These are phyloP conservation scores for Calvatia gigantea DNA, from an alignment of 768 basidiomycete species.

Conservation along the genomic window DNA sequence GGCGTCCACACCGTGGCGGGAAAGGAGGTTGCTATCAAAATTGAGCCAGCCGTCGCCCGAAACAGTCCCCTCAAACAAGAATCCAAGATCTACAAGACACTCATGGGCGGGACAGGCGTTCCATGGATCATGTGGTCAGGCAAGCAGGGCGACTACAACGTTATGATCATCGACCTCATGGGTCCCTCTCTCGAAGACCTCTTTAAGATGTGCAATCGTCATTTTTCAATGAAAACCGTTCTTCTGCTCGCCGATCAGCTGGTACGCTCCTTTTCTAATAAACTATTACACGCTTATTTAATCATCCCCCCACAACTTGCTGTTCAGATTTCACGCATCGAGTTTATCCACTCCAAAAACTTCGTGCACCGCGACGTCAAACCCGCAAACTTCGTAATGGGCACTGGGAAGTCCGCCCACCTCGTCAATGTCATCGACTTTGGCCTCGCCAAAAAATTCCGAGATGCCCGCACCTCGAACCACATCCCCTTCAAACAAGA, in stretches of 20 bases:
- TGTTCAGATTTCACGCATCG: conserved; percentile 84
- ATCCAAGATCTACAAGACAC: conserved; percentile 87
- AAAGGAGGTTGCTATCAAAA: conserved; percentile 82
- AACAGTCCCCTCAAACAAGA: conserved; percentile 81
- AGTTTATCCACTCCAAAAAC: conserved; percentile 94
- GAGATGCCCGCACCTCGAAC: conserved; percentile 57
- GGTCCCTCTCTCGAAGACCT: conserved; percentile 87
- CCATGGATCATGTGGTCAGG: conserved; percentile 94
- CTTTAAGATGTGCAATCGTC: conserved; percentile 86
- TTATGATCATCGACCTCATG: conserved; percentile 96
- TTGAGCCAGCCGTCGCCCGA: conserved; percentile 59
- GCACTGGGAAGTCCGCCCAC: conserved; percentile 49
- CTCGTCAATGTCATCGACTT: conserved; percentile 93
- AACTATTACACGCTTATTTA: not conserved
- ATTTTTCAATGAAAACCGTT: conserved; percentile 93
- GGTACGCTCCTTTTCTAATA: conserved; percentile 42
- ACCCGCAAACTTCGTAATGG: conserved; percentile 99
- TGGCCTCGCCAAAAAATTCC: conserved; percentile 78
- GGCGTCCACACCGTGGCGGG: conserved; percentile 80
- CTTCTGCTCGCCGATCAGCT: conserved; percentile 93
- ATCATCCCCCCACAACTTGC: not conserved
- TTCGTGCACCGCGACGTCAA: conserved; percentile 98
- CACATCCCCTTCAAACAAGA: conserved; percentile 76
- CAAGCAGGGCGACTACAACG: conserved; percentile 90
- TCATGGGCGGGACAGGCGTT: conserved; percentile 86